These are phyloP conservation scores for Lichtheimia ramosa DNA, from an alignment of 371 early-diverging fungal genomes.

Conservation along the genomic window DNA sequence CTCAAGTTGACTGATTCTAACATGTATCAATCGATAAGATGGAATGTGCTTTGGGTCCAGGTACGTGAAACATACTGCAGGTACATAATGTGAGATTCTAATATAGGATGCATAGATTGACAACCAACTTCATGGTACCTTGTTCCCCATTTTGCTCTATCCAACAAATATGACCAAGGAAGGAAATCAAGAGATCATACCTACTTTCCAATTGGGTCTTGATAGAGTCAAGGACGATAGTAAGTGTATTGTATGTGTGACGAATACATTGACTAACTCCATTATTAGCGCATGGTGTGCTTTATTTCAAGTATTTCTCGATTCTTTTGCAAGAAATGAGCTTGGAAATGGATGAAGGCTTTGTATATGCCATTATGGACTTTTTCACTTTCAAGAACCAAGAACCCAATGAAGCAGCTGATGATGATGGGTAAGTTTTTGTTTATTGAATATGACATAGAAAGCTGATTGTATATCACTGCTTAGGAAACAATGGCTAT, in stretches of 20 bases:
- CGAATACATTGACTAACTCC: not conserved
- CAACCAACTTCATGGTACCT: conserved; percentile 76
- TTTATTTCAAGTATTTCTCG: conserved; percentile 81
- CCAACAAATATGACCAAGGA: conserved; percentile 73
- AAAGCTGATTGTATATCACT: not conserved
- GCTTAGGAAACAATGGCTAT: conserved; percentile 48
- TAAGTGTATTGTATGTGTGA: conserved; percentile 18
- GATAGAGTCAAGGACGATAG: conserved; percentile 75
- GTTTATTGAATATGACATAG: not conserved
- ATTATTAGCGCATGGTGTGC: conserved; percentile 68
- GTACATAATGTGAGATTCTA: not conserved
- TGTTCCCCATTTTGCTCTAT: conserved; percentile 82
- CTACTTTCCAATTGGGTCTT: conserved; percentile 56
- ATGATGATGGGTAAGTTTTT: conserved; percentile 22
- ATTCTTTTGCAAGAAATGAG: conserved; percentile 85
- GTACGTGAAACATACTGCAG: conserved; percentile 26
- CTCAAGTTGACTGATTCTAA: conserved; percentile 70
- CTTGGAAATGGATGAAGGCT: conserved; percentile 84
- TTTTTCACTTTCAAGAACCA: conserved; percentile 76
- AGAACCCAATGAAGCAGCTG: conserved; percentile 48
- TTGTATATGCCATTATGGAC: conserved; percentile 81
- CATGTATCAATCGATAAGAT: conserved; percentile 61
- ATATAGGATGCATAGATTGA: conserved; percentile 57
- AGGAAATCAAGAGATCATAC: conserved; percentile 52
- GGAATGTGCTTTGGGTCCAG: conserved; percentile 78